Evolutionary conservation across 164 flowering plant genomes (phyloP).

Genomic region (Macadamia integrifolia): DNA sequence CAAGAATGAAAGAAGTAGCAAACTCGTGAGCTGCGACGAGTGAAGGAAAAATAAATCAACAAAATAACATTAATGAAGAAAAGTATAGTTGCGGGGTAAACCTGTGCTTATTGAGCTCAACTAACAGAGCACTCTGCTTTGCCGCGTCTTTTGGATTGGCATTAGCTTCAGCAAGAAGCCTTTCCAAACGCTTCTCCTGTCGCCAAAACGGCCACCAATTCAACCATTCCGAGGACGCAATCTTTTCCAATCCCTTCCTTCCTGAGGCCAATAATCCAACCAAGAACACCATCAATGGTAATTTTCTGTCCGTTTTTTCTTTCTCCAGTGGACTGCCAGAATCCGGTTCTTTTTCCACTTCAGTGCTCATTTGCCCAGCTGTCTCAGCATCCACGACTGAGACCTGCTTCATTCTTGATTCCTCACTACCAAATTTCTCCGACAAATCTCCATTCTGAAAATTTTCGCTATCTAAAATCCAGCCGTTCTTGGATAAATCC

Average conservation of each 20-base stretch:
- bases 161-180: slow-evolving; percentile 74
- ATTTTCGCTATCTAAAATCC: slow-evolving; percentile 9
- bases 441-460: neutral
- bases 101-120: slow-evolving; percentile 91
- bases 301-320: slow-evolving; percentile 21
- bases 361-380: neutral
- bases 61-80: neutral
- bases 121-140: slow-evolving; percentile 62
- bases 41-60: neutral
- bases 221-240: slow-evolving; percentile 42
- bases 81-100: slow-evolving; percentile 10
- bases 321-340: slow-evolving; percentile 12
- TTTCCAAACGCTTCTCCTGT: slow-evolving; percentile 67
- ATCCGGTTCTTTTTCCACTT: slow-evolving; percentile 15
- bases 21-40: neutral
- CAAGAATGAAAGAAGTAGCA: no score
- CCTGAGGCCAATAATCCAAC: slow-evolving; percentile 48
- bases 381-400: neutral
- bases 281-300: slow-evolving; percentile 53
- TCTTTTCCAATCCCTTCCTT: slow-evolving; percentile 40
- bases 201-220: slow-evolving; percentile 86
- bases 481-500: neutral
- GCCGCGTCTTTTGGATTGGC: slow-evolving; percentile 68
- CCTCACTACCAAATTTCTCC: slow-evolving; percentile 12
- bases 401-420: neutral